These are phyloP conservation scores for Neostapfia colusana DNA, from an alignment of 176 grass and related monocot species.

Conservation along the genomic window DNA sequence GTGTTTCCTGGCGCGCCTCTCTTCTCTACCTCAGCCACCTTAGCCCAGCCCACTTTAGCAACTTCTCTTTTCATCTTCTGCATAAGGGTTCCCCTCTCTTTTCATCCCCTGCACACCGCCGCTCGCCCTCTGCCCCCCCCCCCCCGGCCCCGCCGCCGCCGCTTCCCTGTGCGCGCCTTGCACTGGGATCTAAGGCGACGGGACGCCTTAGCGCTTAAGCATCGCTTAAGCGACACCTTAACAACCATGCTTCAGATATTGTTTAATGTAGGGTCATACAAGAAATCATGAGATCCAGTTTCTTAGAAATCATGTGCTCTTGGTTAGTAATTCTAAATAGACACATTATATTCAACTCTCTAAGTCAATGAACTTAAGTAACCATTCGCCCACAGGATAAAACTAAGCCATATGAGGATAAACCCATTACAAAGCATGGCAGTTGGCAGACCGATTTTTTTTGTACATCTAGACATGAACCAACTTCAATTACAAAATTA, in stretches of 20 bases:
- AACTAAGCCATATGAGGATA: not conserved
- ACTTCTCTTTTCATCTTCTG: too few species aligned
- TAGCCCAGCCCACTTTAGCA: too few species aligned
- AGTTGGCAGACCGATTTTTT: not conserved
- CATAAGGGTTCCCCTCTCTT: too few species aligned
- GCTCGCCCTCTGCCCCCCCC: too few species aligned
- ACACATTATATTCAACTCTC: not conserved
- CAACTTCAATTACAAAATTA: not conserved
- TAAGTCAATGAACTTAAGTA: not conserved
- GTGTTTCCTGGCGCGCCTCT: too few species aligned
- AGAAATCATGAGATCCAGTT: not conserved
- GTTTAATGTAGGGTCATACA: not conserved
- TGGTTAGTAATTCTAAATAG: not conserved
- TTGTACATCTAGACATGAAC: not conserved
- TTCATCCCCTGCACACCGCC: too few species aligned
- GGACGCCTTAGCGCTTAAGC: too few species aligned
- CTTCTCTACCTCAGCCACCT: too few species aligned
- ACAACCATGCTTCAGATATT: not conserved
- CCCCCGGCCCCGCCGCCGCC: too few species aligned
- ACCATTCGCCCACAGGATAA: not conserved
- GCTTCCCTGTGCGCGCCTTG: too few species aligned
- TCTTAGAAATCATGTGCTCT: not conserved
- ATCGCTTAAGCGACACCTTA: too few species aligned
- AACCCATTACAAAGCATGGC: not conserved
- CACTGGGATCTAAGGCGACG: too few species aligned